phyloP scores from a whole-genome alignment of 139 green algal species.

The Coccomyxa sp. region DNA sequence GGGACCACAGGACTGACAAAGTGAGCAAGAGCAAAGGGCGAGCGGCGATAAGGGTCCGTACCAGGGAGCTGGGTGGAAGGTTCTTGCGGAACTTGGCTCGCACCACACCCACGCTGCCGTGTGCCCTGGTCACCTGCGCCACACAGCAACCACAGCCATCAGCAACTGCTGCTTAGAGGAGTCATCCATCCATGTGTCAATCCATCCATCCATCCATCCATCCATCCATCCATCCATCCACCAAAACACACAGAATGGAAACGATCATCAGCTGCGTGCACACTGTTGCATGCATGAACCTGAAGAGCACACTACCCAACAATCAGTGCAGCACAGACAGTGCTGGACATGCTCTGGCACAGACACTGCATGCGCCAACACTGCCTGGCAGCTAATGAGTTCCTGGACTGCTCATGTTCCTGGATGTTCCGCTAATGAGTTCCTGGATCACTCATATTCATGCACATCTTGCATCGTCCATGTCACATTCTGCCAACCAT shows the following conservation, averaged over 20 bases:
- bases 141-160: background rate
- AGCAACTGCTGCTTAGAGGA: background rate
- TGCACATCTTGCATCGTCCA: no score
- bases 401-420: no score
- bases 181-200: background rate
- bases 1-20: background rate
- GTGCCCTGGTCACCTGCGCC: slow-evolving; percentile 66
- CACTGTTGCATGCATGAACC: background rate
- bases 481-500: background rate
- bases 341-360: no score
- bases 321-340: no score
- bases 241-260: background rate
- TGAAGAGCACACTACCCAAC: no score
- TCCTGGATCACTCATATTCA: no score
- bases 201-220: background rate
- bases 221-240: background rate
- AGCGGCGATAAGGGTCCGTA: slow-evolving; percentile 9
- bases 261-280: background rate
- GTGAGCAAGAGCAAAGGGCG: background rate
- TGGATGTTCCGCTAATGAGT: no score
- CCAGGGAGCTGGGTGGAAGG: slow-evolving; percentile 79
- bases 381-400: no score
- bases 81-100: slow-evolving; percentile 95
- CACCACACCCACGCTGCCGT: slow-evolving; percentile 88
- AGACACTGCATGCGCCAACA: no score